Base-by-base conservation (phyloP, 2,329 filamentous ascomycete genomes). In the Aspergillus sp. region DNA sequence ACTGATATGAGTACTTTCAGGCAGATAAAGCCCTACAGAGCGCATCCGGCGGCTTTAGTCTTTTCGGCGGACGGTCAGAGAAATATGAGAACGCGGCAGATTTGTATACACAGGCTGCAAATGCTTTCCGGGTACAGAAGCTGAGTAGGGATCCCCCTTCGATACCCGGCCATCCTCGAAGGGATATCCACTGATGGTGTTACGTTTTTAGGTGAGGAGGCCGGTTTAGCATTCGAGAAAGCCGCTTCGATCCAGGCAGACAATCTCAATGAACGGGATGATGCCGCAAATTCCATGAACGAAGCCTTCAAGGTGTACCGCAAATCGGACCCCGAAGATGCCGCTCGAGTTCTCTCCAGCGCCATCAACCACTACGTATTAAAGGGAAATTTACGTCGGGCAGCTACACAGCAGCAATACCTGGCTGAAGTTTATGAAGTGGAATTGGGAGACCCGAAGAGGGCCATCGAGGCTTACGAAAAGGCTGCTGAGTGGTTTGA, bases 301-400 rank as follows among this genome's bases (percentile, higher is more conserved):
- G 90, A 97, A 67, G 93, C 93, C 44, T 97, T 90, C 79, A 96
- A 97, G 75, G 85, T 88, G 50, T 97, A 96, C 73, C 80, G 85
- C 60, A 94, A 89, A 70, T 82, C 86, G 45, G 82, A 87, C 59
- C 89, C 89, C 19, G 77, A 88, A 63, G 85, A 91, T 60, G 91
- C 90, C 10, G 87, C 85, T 39, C 77, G 87, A 51, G 89, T 87
- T 61, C 74, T 96, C 47, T 81, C 88, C 54, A 73, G 82, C 54
- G 86, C 89, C 36, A 88, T 97, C 64, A 76, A 82, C 48, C 86
- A 93, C 66, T 97, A 94, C 70, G 91, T 88, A 57, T 72, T 80
- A 57, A 90, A 89, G 70, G 90, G 90, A 52, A 95, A 95, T 69
- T 90, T 95, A 71, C 80, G 90, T 56, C 80, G 91, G 47, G 91